Base-by-base conservation (phyloP, 2,329 filamentous ascomycete genomes). In the Helotiales sp. region DNA sequence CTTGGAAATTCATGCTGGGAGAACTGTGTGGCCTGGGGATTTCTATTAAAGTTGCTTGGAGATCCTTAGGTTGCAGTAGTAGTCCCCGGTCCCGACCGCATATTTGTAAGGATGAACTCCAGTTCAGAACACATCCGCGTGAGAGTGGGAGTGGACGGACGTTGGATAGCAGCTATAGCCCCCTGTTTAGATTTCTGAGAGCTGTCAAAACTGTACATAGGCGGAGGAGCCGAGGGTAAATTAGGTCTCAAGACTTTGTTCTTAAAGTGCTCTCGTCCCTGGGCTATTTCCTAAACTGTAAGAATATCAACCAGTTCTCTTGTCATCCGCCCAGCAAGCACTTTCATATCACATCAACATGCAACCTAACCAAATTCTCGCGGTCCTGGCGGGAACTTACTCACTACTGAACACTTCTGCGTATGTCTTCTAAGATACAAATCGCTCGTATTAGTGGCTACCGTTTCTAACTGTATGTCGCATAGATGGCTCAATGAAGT, bases 401-500 rank as follows among this genome's bases (percentile, higher is more conserved):
- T 57, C 54, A 37, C 30, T 57, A 22, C 20, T 57, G 32, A 57
- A 57, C 13, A 60, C 40, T 22, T 60, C 57, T 20, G 40, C 57
- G 57, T 60, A 22, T 30, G 57, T 60, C 7, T 28, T 4, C 8
- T 6, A 47, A 59, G 7, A 28, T 24, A 3, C 10, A 20, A 10
- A 10, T 8, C 3, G 7, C 22, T 20, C 8, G 6, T 20, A 4
- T 45, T 10, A 26, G 1, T 17, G 10, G 13, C 6, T 40, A 8
- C 13, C 20, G 17, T 20, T 15, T 24, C 32, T 57, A 40, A 57
- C 2, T 2, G 6, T 15, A 40, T 17, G 6, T 57, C 20, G n/a
- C 15, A 24, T 17, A 57, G 54, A 26, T 57, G 54, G 54, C 54
- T 57, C 2, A 32, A 57, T 37, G 54, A 57, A 57, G 54, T 57